These are phyloP conservation scores for Termitomyces sp. DNA, from an alignment of 1,284 basidiomycete genomes.

Conservation along the genomic window DNA sequence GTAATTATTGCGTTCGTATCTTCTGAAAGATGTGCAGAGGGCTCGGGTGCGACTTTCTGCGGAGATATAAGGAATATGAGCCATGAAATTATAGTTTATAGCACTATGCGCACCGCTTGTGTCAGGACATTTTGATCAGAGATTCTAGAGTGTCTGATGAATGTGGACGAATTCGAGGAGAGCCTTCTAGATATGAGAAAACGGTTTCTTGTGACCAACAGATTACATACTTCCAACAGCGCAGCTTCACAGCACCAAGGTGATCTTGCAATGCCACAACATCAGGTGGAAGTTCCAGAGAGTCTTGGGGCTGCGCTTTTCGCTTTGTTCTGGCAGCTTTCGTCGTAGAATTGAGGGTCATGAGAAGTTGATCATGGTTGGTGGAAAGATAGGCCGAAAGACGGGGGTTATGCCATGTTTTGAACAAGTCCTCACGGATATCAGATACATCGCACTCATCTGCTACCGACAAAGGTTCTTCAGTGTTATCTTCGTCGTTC, in stretches of 20 bases:
- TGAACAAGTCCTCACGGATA: constrained; percentile 40
- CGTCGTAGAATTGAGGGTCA: constrained; percentile 40
- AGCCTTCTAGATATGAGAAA: constrained; percentile 35
- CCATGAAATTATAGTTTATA: neutral
- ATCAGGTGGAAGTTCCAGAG: constrained; percentile 34
- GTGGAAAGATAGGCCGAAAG: constrained; percentile 53
- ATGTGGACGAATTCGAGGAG: constrained; percentile 47
- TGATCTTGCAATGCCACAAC: constrained; percentile 42
- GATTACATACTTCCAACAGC: constrained; percentile 53
- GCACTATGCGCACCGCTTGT: constrained; percentile 34
- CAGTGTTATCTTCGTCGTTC: neutral
- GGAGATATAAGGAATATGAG: constrained; percentile 4
- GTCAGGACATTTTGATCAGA: constrained; percentile 60
- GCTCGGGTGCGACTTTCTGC: constrained; percentile 29
- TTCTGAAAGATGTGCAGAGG: constrained; percentile 19
- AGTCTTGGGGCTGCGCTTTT: constrained; percentile 29
- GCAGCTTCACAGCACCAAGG: constrained; percentile 46
- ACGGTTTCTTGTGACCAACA: neutral
- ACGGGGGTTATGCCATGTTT: constrained; percentile 50
- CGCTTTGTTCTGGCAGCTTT: constrained; percentile 43
- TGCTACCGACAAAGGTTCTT: neutral
- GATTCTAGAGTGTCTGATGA: constrained; percentile 58
- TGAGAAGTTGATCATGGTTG: constrained; percentile 46
- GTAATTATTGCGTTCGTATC: constrained; percentile 46
- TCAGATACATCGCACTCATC: constrained; percentile 46